Percentiles rank a stretch among this genome's conserved stretches.
Evolutionary conservation across 164 flowering plant species (phyloP).

Genomic region (Sedum album): DNA sequence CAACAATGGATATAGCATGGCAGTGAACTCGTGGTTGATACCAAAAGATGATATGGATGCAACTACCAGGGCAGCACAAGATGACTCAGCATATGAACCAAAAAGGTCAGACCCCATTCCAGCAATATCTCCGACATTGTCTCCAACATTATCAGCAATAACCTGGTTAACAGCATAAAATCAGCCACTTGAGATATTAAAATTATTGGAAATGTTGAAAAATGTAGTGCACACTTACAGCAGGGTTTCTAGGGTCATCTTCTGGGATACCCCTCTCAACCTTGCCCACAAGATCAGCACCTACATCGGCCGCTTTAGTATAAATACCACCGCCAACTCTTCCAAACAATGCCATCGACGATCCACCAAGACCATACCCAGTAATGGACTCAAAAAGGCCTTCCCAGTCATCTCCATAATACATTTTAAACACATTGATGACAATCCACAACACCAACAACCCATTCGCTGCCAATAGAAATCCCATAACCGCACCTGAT

Average conservation of each 20-base stretch:
- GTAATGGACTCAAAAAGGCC: slow-evolving; percentile 13
- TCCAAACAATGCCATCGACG: slow-evolving; percentile 12
- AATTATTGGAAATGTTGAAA: too few relatives aligned
- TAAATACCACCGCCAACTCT: slow-evolving; percentile 13
- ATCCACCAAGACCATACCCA: slow-evolving; percentile 14
- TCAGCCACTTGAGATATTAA: background rate
- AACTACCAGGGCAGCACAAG: slow-evolving; percentile 18
- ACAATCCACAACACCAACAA: slow-evolving; percentile 10
- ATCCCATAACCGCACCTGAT: slow-evolving; percentile 14
- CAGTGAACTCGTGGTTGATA: slow-evolving; percentile 27
- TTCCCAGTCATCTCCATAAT: slow-evolving; percentile 14
- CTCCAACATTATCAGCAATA: slow-evolving; percentile 18
- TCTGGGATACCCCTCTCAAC: slow-evolving; percentile 12
- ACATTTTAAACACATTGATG: slow-evolving; percentile 6
- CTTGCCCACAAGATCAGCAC: slow-evolving; percentile 13
- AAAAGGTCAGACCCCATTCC: slow-evolving; percentile 19
- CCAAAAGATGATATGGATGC: slow-evolving; percentile 22
- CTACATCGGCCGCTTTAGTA: slow-evolving; percentile 13
- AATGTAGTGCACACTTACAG: background rate
- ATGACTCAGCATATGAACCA: slow-evolving; percentile 17
- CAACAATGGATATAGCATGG: slow-evolving; percentile 32
- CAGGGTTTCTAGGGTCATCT: slow-evolving; percentile 14
- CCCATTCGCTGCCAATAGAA: slow-evolving; percentile 10
- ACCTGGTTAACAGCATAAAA: slow-evolving; percentile 7
- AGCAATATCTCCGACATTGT: slow-evolving; percentile 19